These are phyloP conservation scores for Physcomitrium patens DNA, from an alignment of 225 moss, liverwort and hornwort genomes.

Conservation along the genomic window DNA sequence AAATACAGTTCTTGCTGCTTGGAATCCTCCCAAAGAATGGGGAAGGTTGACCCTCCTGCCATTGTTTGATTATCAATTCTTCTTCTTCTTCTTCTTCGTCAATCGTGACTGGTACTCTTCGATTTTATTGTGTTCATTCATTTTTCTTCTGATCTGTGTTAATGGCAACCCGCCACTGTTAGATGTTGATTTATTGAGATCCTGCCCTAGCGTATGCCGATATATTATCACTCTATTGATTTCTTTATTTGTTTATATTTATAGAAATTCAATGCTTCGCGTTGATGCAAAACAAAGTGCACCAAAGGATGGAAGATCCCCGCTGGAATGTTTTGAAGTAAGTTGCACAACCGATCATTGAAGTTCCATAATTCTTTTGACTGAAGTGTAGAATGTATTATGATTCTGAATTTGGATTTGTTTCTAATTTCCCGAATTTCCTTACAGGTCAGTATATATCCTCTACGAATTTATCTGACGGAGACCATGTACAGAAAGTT, in stretches of 20 bases:
- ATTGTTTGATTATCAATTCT: constrained; percentile 27
- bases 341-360: constrained; percentile 29
- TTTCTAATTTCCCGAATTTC: constrained; percentile 26
- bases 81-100: background rate
- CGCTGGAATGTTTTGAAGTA: constrained; percentile 88
- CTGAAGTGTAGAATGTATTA: background rate
- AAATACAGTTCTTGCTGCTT: constrained; percentile 81
- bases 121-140: too few relatives aligned
- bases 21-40: constrained; percentile 95
- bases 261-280: constrained; percentile 85
- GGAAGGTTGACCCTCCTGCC: constrained; percentile 55
- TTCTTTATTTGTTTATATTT: background rate
- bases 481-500: constrained; percentile 97
- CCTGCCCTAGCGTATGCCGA: constrained; percentile 5
- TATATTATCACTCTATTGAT: background rate
- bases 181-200: constrained; percentile 15
- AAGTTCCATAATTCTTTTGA: background rate
- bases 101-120: too few relatives aligned
- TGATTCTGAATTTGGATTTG: constrained; percentile 12
- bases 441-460: constrained; percentile 76
- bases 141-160: constrained; percentile 18
- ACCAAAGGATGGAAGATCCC: constrained; percentile 93
- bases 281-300: constrained; percentile 95
- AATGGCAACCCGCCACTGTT: constrained; percentile 2
- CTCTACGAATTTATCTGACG: constrained; percentile 82